Percentiles rank a stretch among this genome's conserved stretches.
Conservation (phyloP, 1,284 basidiomycete genomes). For the Ustilago crameri region DNA sequence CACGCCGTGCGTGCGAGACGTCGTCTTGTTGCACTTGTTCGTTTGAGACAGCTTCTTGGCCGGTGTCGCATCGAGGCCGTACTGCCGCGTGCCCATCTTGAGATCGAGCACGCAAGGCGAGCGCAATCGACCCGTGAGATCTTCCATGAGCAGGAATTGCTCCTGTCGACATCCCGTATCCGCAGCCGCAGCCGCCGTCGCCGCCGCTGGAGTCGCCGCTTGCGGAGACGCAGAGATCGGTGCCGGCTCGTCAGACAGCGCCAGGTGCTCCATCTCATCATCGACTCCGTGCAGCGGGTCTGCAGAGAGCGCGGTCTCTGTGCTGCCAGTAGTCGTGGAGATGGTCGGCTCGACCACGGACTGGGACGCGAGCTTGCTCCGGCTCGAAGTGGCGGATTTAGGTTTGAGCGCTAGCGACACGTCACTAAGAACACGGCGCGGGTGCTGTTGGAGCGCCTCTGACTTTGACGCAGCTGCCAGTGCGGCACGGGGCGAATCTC, state of each 20-base stretch:
- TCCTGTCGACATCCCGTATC: slow-evolving; percentile 74
- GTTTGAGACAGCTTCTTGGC: slow-evolving; percentile 97
- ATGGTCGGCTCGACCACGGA: slow-evolving; percentile 2
- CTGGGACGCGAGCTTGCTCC: slow-evolving; percentile 12
- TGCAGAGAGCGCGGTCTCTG: not conserved
- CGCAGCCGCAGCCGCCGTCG: not conserved
- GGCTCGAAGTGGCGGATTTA: not conserved
- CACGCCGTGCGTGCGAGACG: slow-evolving; percentile 87
- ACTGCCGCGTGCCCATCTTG: slow-evolving; percentile 99
- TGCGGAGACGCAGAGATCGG: not conserved
- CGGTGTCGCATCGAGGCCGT: slow-evolving; percentile 91
- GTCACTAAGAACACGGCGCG: slow-evolving; percentile 55
- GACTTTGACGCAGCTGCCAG: slow-evolving; percentile 14
- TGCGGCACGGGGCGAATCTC: slow-evolving; percentile 13
- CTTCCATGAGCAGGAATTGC: slow-evolving; percentile 98
- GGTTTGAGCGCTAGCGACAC: slow-evolving; percentile 52
- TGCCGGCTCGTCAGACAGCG: slow-evolving; percentile 24
- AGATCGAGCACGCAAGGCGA: slow-evolving; percentile 95
- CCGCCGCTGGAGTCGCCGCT: not conserved
- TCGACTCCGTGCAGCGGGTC: not conserved
- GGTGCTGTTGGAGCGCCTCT: slow-evolving; percentile 20
- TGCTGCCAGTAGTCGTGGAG: not conserved
- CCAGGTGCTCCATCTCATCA: slow-evolving; percentile 22
- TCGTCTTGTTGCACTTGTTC: slow-evolving; percentile 97
- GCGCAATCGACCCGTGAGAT: slow-evolving; percentile 92